Percentiles rank a stretch among this genome's conserved stretches.
These are phyloP conservation scores for Kwoniella mangroviensis DNA, from an alignment of 768 basidiomycete genomes.

Conservation along the genomic window DNA sequence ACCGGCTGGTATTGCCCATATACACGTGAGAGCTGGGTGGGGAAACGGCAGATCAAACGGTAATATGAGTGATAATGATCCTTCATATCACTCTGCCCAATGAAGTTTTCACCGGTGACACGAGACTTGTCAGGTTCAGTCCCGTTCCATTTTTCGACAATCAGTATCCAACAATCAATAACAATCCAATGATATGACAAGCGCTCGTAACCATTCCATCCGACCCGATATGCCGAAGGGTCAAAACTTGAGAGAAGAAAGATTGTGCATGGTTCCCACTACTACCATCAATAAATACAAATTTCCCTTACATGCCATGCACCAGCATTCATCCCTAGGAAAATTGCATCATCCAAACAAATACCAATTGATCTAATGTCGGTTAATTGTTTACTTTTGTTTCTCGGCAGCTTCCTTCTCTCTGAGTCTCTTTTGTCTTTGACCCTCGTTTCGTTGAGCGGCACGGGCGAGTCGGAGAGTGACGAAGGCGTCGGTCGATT, in stretches of 20 bases:
- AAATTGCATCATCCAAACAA: neutral
- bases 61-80: no score
- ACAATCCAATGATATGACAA: no score
- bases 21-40: no score
- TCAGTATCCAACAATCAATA: no score
- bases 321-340: neutral
- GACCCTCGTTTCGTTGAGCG: slow-evolving; percentile 80
- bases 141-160: no score
- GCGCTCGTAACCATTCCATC: no score
- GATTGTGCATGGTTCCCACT: slow-evolving; percentile 3
- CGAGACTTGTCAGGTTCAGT: no score
- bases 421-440: slow-evolving; percentile 68
- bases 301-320: neutral
- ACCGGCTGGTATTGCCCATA: no score
- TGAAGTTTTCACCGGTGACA: no score
- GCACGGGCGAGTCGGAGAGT: slow-evolving; percentile 85
- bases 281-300: neutral
- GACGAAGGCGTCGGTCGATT: slow-evolving; percentile 83
- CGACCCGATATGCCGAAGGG: no score
- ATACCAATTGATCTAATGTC: neutral
- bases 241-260: neutral
- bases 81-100: no score
- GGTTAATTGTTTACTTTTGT: slow-evolving; percentile 37
- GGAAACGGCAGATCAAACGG: no score
- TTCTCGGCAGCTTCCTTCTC: slow-evolving; percentile 57